Base-by-base conservation (phyloP, 352 stramenopile genomes). In the Pythium insidiosum region DNA sequence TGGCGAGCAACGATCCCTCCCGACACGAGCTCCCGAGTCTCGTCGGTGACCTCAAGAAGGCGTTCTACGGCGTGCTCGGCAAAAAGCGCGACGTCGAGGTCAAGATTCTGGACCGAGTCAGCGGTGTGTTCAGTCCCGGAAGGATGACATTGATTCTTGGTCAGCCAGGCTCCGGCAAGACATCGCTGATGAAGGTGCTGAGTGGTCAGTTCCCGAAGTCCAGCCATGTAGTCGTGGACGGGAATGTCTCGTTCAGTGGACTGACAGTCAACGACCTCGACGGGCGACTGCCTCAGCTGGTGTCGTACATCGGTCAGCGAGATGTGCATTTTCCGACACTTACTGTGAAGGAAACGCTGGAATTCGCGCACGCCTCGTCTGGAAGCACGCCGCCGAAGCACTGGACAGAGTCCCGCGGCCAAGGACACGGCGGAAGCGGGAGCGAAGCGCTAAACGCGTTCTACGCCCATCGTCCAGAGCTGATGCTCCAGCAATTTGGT, bases 331-430 rank as follows among this genome's bases (percentile, higher is more conserved):
- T 78, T 18, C 67, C 88, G 19, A 63, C 73, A 12, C 58, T 97
- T 18, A 95, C 87, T 6, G 90, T 97, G 0, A 50, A 75, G 22
- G 88, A 97, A 54, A 97, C 90, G 15, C 73, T 97, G 33, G 61
- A 78, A 28, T 97, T 97, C 68, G 76, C 88, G 15, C 92, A 88
- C 49, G 73, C 82, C 25, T 92, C 70, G n/a, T n/a, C n/a, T n/a
- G n/a, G n/a, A n/a, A n/a, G n/a, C n/a, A n/a, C n/a, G n/a, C n/a
- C n/a, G n/a, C n/a, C n/a, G n/a, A n/a, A n/a, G n/a, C n/a, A n/a
- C n/a, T n/a, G n/a, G n/a, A n/a, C n/a, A n/a, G n/a, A n/a, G n/a
- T n/a, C n/a, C n/a, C n/a, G n/a, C n/a, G n/a, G n/a, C n/a, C n/a
- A n/a, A n/a, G n/a, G n/a, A n/a, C n/a, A n/a, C n/a, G n/a, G n/a